Conservation (phyloP, 768 basidiomycete genomes). For the Trametes cubensis region DNA sequence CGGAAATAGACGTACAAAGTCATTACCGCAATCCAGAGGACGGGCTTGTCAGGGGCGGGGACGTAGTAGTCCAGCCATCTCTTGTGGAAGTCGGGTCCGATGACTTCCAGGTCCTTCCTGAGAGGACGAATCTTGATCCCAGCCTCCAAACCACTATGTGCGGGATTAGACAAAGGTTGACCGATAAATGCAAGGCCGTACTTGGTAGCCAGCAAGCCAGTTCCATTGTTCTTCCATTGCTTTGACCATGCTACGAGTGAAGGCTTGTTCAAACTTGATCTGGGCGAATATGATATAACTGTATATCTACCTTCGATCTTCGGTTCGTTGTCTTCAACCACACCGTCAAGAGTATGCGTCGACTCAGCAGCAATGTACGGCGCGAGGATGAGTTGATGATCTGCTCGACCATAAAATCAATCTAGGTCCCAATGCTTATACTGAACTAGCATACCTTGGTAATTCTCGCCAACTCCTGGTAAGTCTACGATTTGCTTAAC, state of each 20-base stretch:
- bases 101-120: conserved; percentile 47
- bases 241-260: conserved; percentile 34
- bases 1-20: conserved; percentile 40
- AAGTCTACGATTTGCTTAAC: conserved; percentile 42
- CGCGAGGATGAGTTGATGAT: conserved; percentile 18
- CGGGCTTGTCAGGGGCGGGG: conserved; percentile 56
- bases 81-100: conserved; percentile 50
- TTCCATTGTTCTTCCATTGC: conserved; percentile 42
- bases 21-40: conserved; percentile 44
- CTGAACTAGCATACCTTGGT: conserved; percentile 28
- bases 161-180: not conserved
- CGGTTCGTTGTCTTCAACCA: conserved; percentile 18
- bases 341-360: conserved; percentile 27
- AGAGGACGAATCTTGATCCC: conserved; percentile 61
- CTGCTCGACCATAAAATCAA: conserved; percentile 3
- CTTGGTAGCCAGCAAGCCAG: conserved; percentile 59
- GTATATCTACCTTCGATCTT: conserved; percentile 24
- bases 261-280: not conserved
- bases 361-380: conserved; percentile 21
- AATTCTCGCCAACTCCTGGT: conserved; percentile 48
- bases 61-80: conserved; percentile 50
- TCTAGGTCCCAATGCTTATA: not conserved
- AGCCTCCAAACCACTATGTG: conserved; percentile 50
- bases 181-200: conserved; percentile 29
- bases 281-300: not conserved